A percentile compares a stretch with the other conserved stretches of the same genome.
Evolutionary conservation across 495 filamentous ascomycete genomes (phyloP).

Genomic region (Aspergillus nanangensis): DNA sequence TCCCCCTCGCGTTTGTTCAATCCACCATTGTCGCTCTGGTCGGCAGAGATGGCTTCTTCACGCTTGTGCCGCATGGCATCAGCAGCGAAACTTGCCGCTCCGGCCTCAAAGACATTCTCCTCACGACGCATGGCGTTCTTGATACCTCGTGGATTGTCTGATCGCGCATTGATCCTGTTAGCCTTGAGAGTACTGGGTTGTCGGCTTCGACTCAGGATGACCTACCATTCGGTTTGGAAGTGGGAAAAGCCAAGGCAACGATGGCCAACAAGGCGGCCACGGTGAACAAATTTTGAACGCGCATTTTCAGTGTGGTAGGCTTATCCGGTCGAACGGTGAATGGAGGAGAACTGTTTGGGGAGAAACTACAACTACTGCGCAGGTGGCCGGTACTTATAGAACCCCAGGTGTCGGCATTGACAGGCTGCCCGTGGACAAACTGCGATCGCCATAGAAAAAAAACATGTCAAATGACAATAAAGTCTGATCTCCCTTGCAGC

Average conservation of each 20-base stretch:
- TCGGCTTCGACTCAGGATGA: no score
- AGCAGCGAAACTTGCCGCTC: no score
- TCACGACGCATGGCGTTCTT: no score
- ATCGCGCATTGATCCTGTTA: neutral
- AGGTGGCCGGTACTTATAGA: neutral
- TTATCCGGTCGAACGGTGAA: neutral
- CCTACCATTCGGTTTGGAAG: neutral
- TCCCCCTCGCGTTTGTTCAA: no score
- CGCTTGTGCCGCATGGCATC: neutral
- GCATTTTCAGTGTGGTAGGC: neutral
- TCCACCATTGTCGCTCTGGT: no score
- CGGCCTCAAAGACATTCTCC: no score
- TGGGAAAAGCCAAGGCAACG: neutral
- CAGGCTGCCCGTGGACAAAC: neutral
- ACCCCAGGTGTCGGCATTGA: neutral
- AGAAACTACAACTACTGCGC: neutral
- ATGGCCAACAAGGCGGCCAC: neutral
- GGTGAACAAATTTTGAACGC: neutral
- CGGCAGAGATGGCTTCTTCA: neutral
- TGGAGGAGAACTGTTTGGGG: neutral
- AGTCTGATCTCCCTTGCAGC: neutral
- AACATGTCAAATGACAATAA: neutral
- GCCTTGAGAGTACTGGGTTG: no score
- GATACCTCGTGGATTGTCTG: neutral
- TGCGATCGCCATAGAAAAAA: neutral